Evolutionary conservation across 176 grass and related monocot species (phyloP), one percentile per base, ranked within the genome.

Genomic region (Bonia amplexicaulis): DNA sequence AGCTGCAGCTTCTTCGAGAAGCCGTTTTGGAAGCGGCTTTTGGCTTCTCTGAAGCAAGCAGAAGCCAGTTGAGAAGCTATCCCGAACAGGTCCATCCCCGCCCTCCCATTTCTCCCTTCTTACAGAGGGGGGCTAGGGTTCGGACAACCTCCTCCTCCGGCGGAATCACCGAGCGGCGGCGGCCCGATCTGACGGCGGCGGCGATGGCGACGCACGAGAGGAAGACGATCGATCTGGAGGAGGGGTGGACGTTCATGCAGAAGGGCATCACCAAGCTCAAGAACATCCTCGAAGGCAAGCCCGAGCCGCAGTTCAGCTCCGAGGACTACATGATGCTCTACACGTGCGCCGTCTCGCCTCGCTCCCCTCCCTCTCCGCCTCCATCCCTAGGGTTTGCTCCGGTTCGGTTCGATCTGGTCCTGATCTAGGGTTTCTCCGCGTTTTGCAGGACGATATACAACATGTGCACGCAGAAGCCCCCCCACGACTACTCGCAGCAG

Each of bases 261-360:
- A 87, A 82, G 81, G 90, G 91, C 13, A 96, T 99, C 84, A 92
- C 85, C 58, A 92, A 94, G 91, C 81, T 99, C 46, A 89, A 92
- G 81, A 92, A 91, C 90, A 91, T 94, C 87, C 87, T 96, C 73
- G 96, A 96, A 80, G 60, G 86, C 48, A 82, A 74, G 73, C 81
- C 90, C 2, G 91, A 99, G 78, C 76, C 85, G 23, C 93, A 92
- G 74, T 99, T 96, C 80, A 86, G 90, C 83, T 82, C 91, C 47
- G 90, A 90, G 76, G 86, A 96, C 77, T 92, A 96, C 88, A 94
- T 99, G 93, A 96, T 90, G 91, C 96, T 96, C 77, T 99, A 99
- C 88, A 42, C 76, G 74, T 61, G 61, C 74, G 74, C 12, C 33
- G 74, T 77, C 14, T 51, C 57, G 7, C 74, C 37, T 15, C 55